A percentile compares a stretch with the other conserved stretches of the same genome.
phyloP scores from a whole-genome alignment of 192 early-diverging fungal genomes.

The Linnemannia exigua region DNA sequence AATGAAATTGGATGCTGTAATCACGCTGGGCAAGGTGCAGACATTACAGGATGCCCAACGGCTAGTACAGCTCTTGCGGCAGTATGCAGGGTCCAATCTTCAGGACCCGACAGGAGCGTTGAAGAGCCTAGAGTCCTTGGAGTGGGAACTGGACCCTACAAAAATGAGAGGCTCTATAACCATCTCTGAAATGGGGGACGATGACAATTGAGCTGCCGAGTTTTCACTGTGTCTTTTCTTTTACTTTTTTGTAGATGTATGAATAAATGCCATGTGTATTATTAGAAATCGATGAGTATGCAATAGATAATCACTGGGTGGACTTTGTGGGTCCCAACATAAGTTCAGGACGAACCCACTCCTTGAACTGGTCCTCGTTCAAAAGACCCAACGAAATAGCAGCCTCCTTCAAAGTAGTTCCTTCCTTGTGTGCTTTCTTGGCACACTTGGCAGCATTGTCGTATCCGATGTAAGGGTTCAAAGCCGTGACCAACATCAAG shows the following conservation, averaged over 20 bases:
- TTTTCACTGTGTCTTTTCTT: no score
- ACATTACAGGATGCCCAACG: slow-evolving; percentile 24
- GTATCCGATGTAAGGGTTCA: slow-evolving; percentile 94
- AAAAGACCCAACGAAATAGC: slow-evolving; percentile 89
- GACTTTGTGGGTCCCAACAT: slow-evolving; percentile 72
- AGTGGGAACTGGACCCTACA: slow-evolving; percentile 17
- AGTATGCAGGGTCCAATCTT: slow-evolving; percentile 15
- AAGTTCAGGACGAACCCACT: slow-evolving; percentile 93
- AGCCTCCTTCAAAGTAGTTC: slow-evolving; percentile 84
- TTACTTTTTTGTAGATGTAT: neutral
- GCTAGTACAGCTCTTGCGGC: slow-evolving; percentile 10
- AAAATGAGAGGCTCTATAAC: slow-evolving; percentile 22
- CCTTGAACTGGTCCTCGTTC: slow-evolving; percentile 90
- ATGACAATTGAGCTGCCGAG: neutral
- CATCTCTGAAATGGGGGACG: slow-evolving; percentile 14
- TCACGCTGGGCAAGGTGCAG: neutral
- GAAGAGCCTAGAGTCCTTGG: slow-evolving; percentile 16
- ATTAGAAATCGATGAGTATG: neutral
- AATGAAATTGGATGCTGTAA: neutral
- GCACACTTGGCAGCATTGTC: slow-evolving; percentile 88
- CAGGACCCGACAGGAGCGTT: slow-evolving; percentile 19
- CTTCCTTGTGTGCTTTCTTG: slow-evolving; percentile 97
- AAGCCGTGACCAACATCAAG: slow-evolving; percentile 97
- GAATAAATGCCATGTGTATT: neutral
- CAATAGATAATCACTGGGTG: slow-evolving; percentile 2